Evolutionary conservation across 2,329 filamentous ascomycete species (phyloP), one percentile per base, ranked within the genome.

Genomic region (Epichloe amarillans): DNA sequence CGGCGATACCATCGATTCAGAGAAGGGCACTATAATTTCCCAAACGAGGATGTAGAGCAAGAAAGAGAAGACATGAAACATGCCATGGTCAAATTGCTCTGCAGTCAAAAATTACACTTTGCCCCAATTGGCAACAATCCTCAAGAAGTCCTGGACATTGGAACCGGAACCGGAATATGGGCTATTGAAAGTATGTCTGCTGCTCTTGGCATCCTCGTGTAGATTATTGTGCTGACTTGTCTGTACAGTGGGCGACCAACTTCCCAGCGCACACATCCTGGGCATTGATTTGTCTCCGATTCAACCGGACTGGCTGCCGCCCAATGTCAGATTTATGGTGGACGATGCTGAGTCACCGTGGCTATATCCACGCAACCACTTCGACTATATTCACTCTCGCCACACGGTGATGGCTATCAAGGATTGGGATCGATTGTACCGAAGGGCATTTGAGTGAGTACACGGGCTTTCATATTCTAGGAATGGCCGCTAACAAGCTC

Each of bases 381-480:
- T 80, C 50, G 78, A 83, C 60, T 80, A 79, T 52, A 72, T 83
- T 36, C 79, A 82, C 58, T 72, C 74, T n/a, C 70, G 80, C 3
- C 72, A 77, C 51, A 74, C 76, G 1, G 73, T 76, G 14, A 72
- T 75, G 67, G 75, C 72, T 2, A 74, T 82, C 52, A 73, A 70
- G 46, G 69, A 81, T 57, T 82, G 77, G 77, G 68, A 68, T 2
- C 66, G 59, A 14, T 60, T 81, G 0, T 69, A 80, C 52, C 61
- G 63, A 14, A 69, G 70, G 50, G 66, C 70, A 1, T 65, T 71
- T 40, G 69, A 73, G 75, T 77, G 58, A 58, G 69, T 60, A 11
- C 4, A 11, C 19, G 1, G 6, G 6, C 5, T 11, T 23, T 23
- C 1, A 10, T n/a, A 12, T 11, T 11, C 43, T 23, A 6, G n/a